phyloP scores from a whole-genome alignment of 805 yeast genomes.

The Starmera dryadoides region DNA sequence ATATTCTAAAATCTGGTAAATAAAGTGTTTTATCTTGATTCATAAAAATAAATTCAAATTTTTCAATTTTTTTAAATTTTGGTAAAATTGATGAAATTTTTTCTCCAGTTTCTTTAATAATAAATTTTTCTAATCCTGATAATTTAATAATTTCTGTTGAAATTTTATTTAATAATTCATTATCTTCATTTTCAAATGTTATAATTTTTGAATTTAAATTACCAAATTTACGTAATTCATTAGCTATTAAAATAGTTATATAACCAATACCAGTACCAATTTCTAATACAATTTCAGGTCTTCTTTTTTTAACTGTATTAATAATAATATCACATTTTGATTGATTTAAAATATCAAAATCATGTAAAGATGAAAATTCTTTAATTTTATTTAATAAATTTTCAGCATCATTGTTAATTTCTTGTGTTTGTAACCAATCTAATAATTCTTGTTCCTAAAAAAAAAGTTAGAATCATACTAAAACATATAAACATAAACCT shows the following conservation, averaged over 20 bases:
- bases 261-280: conserved; percentile 16
- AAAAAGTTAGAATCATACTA: neutral
- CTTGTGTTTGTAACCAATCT: neutral
- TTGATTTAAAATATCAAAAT: conserved; percentile 4
- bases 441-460: neutral
- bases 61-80: conserved; percentile 14
- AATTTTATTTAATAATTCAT: conserved; percentile 1
- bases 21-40: conserved; percentile 33
- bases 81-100: neutral
- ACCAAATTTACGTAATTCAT: conserved; percentile 5
- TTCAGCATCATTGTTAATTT: conserved; percentile 11
- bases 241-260: conserved; percentile 11
- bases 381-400: conserved; percentile 10
- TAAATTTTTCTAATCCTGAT: conserved; percentile 11
- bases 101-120: conserved; percentile 4
- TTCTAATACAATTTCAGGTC: conserved; percentile 14
- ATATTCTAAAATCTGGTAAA: conserved; percentile 33
- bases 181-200: conserved; percentile 14
- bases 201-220: conserved; percentile 6
- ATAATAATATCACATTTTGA: conserved; percentile 5
- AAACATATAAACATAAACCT: too few species aligned
- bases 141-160: conserved; percentile 10
- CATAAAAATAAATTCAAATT: conserved; percentile 30
- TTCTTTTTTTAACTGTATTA: conserved; percentile 1
- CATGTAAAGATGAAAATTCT: conserved; percentile 2